Conservation (phyloP, 768 basidiomycete genomes). For the Mycena haematopus region DNA sequence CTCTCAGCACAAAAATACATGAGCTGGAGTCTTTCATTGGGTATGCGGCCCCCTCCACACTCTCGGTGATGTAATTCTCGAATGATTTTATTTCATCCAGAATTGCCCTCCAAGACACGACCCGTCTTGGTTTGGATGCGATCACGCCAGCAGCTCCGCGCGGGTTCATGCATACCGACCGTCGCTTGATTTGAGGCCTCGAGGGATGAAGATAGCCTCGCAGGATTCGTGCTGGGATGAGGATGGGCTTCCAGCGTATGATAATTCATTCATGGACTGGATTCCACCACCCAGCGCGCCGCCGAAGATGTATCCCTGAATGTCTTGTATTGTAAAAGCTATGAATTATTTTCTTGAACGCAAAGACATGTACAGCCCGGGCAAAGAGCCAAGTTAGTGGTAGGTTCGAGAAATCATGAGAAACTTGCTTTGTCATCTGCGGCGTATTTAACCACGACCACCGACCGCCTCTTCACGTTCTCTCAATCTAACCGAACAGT, state of each 20-base stretch:
- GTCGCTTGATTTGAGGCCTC: slow-evolving; percentile 26
- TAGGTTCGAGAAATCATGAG: slow-evolving; percentile 15
- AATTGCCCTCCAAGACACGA: slow-evolving; percentile 5
- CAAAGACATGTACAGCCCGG: too few species aligned
- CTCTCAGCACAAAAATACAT: slow-evolving; percentile 30
- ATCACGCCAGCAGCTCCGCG: not conserved
- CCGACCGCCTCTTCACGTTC: slow-evolving; percentile 16
- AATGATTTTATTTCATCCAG: not conserved
- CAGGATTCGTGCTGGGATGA: slow-evolving; percentile 26
- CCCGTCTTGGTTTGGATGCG: not conserved
- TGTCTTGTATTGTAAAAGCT: not conserved
- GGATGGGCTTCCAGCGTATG: slow-evolving; percentile 46
- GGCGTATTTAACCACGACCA: not conserved
- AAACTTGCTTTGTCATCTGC: slow-evolving; percentile 8
- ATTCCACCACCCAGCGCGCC: slow-evolving; percentile 42
- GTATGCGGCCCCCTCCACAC: slow-evolving; percentile 2
- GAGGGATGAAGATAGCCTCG: slow-evolving; percentile 30
- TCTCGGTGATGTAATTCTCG: slow-evolving; percentile 23
- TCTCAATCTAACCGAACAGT: slow-evolving; percentile 15
- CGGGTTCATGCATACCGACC: not conserved
- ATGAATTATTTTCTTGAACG: slow-evolving; percentile 2
- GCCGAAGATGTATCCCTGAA: not conserved
- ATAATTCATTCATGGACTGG: slow-evolving; percentile 71
- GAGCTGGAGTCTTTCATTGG: slow-evolving; percentile 15
- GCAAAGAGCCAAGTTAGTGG: not conserved